Conservation (phyloP, 164 flowering plant species). For the Chimonanthus salicifolius region DNA sequence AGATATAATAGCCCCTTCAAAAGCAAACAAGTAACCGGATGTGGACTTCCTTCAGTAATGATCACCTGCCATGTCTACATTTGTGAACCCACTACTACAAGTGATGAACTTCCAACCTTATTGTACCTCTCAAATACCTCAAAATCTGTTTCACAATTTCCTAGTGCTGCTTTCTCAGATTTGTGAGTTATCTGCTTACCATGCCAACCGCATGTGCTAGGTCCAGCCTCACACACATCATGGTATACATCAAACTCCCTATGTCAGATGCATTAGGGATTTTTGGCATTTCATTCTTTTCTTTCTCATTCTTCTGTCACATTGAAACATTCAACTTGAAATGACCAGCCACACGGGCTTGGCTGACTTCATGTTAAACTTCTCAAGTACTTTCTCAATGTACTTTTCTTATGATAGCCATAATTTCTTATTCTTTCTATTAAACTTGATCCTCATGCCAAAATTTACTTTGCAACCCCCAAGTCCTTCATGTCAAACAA, state of each 20-base stretch:
- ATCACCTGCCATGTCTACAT: too few species aligned
- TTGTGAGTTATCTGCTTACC: constrained; percentile 1
- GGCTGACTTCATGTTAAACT: constrained; percentile 1
- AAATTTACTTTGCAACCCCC: not conserved
- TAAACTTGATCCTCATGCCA: not conserved
- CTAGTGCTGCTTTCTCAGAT: constrained; percentile 2
- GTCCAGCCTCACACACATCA: not conserved
- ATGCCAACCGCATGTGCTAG: not conserved
- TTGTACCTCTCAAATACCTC: not conserved
- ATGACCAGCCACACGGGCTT: not conserved
- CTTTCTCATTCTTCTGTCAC: not conserved
- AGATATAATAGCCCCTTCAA: too few species aligned
- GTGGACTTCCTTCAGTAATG: too few species aligned
- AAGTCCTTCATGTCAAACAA: constrained; percentile 6
- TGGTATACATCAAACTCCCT: constrained; percentile 2
- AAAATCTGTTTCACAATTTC: not conserved
- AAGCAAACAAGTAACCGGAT: too few species aligned
- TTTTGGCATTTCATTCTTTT: not conserved
- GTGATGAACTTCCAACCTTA: not conserved
- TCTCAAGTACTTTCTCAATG: not conserved
- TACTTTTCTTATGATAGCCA: not conserved
- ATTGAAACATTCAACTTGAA: constrained; percentile 2
- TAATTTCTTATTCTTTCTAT: not conserved
- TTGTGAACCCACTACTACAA: too few species aligned
- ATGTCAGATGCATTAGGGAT: not conserved